These are phyloP conservation scores for Camelina hispida DNA, from an alignment of 345 rosid species.

Conservation along the genomic window DNA sequence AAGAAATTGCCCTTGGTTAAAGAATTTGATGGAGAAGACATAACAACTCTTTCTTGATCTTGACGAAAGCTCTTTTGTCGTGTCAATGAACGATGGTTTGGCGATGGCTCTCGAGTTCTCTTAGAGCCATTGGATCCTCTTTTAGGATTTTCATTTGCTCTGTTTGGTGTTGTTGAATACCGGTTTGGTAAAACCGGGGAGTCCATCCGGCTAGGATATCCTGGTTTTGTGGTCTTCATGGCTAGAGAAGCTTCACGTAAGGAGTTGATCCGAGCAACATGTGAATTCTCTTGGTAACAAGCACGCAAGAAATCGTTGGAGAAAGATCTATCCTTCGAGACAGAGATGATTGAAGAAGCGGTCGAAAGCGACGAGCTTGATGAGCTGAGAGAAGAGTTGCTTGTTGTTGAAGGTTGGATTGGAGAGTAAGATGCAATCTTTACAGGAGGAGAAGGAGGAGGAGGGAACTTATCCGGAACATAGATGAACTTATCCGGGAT, in stretches of 20 bases:
- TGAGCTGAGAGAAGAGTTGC: conserved; percentile 45
- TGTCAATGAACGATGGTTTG: conserved; percentile 47
- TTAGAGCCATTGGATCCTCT: conserved; percentile 40
- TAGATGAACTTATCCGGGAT: conserved; percentile 48
- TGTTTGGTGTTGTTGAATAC: conserved; percentile 34
- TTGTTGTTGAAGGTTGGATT: conserved; percentile 43
- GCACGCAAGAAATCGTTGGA: conserved; percentile 83
- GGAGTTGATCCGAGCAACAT: conserved; percentile 62
- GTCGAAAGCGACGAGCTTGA: conserved; percentile 57
- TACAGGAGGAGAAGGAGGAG: conserved; percentile 55
- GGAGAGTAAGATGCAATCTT: conserved; percentile 44
- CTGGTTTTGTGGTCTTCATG: conserved; percentile 31
- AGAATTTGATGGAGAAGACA: conserved; percentile 31
- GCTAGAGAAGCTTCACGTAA: conserved; percentile 56
- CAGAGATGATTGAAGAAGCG: conserved; percentile 50
- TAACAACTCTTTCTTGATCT: conserved; percentile 45
- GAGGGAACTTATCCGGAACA: conserved; percentile 50
- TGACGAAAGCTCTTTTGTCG: conserved; percentile 75
- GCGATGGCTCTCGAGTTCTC: conserved; percentile 69
- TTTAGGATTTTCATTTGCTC: conserved; percentile 37
- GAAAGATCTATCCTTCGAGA: conserved; percentile 70
- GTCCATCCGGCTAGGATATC: conserved; percentile 23
- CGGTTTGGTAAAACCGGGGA: conserved; percentile 32
- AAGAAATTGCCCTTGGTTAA: conserved; percentile 44
- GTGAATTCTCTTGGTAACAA: conserved; percentile 79